Evolutionary conservation across 2,329 filamentous ascomycete genomes (phyloP).

Genomic region (Septoria linicola): DNA sequence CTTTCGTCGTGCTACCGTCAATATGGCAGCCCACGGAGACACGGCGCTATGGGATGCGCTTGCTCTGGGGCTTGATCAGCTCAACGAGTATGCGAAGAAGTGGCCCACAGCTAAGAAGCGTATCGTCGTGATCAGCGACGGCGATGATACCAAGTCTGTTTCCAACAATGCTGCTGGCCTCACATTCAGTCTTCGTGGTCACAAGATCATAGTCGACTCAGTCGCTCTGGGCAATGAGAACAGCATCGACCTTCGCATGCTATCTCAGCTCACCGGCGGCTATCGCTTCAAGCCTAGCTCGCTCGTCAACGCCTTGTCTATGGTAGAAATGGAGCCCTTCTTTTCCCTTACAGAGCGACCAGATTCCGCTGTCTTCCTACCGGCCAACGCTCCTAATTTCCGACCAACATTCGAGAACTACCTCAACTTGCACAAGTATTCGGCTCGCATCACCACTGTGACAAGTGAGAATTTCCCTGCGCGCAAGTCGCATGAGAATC

Average conservation of each 20-base stretch:
- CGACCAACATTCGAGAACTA: constrained; percentile 1
- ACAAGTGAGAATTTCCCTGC: constrained; percentile 35
- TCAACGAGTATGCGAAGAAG: constrained; percentile 33
- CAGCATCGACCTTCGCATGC: constrained; percentile 32
- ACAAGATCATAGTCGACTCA: constrained; percentile 39
- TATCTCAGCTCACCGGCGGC: constrained; percentile 38
- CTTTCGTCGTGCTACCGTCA: constrained; percentile 38
- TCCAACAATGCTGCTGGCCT: constrained; percentile 27
- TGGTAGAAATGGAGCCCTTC: constrained; percentile 43
- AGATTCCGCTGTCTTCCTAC: constrained; percentile 13
- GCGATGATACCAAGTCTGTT: constrained; percentile 38
- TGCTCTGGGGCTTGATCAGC: constrained; percentile 36
- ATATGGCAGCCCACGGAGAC: constrained; percentile 35
- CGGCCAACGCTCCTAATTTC: constrained; percentile 3
- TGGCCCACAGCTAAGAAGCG: constrained; percentile 40
- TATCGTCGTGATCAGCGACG: constrained; percentile 42
- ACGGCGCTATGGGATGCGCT: constrained; percentile 42
- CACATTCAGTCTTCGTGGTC: constrained; percentile 27
- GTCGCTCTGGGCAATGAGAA: constrained; percentile 37
- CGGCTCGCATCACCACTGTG: constrained; percentile 28
- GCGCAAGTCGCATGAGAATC: constrained; percentile 38
- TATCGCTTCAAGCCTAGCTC: constrained; percentile 41
- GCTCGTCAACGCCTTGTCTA: constrained; percentile 39
- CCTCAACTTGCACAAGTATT: constrained; percentile 19
- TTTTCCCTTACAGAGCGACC: constrained; percentile 39